These are phyloP conservation scores for Wallacemonas sp. DNA, from an alignment of 208 protist genomes.

Conservation along the genomic window DNA sequence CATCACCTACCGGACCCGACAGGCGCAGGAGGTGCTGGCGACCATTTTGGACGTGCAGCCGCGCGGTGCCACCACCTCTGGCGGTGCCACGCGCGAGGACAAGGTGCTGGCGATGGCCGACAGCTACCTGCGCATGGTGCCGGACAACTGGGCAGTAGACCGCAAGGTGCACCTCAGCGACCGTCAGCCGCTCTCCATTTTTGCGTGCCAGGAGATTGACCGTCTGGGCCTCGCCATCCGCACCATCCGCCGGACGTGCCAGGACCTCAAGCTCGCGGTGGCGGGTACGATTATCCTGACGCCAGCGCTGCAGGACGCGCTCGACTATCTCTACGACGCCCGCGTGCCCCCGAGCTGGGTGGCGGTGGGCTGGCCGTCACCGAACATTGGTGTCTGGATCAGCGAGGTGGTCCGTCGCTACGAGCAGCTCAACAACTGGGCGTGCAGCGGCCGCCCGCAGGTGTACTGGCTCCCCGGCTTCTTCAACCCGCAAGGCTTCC, in stretches of 20 bases:
- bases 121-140: constrained; percentile 91
- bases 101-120: constrained; percentile 91
- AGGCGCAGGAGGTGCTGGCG: constrained; percentile 92
- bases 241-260: constrained; percentile 85
- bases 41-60: constrained; percentile 97
- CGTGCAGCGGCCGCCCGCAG: constrained; percentile 87
- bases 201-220: constrained; percentile 96
- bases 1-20: constrained; percentile 93
- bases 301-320: constrained; percentile 91
- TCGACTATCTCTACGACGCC: constrained; percentile 97
- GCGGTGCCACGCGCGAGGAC: constrained; percentile 93
- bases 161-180: constrained; percentile 76
- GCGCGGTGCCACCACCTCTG: constrained; percentile 82
- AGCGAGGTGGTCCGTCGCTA: constrained; percentile 93
- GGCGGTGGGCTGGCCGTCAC: constrained; percentile 94
- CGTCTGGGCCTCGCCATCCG: constrained; percentile 89
- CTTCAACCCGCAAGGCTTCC: constrained; percentile 99
- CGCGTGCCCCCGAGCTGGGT: constrained; percentile 96
- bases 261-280: constrained; percentile 96
- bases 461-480: constrained; percentile 98
- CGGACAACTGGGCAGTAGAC: constrained; percentile 90
- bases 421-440: constrained; percentile 96
- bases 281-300: constrained; percentile 98
- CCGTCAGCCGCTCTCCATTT: constrained; percentile 96
- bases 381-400: constrained; percentile 97